phyloP scores from a whole-genome alignment of 2,329 filamentous ascomycete species.

The Diplodia scrobiculata region DNA sequence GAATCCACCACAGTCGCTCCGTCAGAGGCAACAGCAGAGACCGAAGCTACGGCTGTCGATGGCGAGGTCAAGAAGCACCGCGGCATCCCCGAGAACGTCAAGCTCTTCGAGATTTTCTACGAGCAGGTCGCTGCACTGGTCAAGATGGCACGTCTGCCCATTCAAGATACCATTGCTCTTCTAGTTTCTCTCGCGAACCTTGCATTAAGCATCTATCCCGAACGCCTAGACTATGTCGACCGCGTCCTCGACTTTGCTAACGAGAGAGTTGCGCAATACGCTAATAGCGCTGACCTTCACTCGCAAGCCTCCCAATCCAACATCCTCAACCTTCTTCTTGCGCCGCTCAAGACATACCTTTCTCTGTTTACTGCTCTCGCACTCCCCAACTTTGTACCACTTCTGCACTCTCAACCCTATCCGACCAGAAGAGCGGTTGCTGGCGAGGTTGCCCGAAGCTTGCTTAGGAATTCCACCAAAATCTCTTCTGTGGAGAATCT shows the following conservation, averaged over 20 bases:
- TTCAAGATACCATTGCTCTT: slow-evolving; percentile 91
- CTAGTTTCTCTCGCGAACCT: slow-evolving; percentile 93
- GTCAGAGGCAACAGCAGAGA: slow-evolving; percentile 43
- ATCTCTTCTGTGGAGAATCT: slow-evolving; percentile 78
- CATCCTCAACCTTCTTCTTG: slow-evolving; percentile 84
- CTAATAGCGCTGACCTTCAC: slow-evolving; percentile 94
- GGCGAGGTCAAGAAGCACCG: slow-evolving; percentile 51
- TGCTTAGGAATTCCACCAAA: slow-evolving; percentile 79
- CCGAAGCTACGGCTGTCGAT: slow-evolving; percentile 43
- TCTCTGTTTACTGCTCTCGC: slow-evolving; percentile 96
- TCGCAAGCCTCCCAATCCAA: slow-evolving; percentile 84
- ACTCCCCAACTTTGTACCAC: slow-evolving; percentile 85
- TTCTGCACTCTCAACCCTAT: slow-evolving; percentile 90
- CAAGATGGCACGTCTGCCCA: slow-evolving; percentile 83
- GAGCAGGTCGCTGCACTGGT: slow-evolving; percentile 92
- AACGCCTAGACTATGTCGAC: slow-evolving; percentile 89
- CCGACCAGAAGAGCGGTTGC: slow-evolving; percentile 88
- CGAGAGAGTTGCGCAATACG: slow-evolving; percentile 81
- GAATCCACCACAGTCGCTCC: slow-evolving; percentile 36
- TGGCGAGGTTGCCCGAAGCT: slow-evolving; percentile 77
- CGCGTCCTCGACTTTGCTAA: slow-evolving; percentile 89
- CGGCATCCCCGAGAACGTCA: slow-evolving; percentile 73
- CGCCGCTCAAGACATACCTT: slow-evolving; percentile 83
- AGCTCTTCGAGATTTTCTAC: slow-evolving; percentile 96
- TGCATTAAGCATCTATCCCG: slow-evolving; percentile 92